Base-by-base conservation (phyloP, 345 rosid species). In the Hevea brasiliensis region DNA sequence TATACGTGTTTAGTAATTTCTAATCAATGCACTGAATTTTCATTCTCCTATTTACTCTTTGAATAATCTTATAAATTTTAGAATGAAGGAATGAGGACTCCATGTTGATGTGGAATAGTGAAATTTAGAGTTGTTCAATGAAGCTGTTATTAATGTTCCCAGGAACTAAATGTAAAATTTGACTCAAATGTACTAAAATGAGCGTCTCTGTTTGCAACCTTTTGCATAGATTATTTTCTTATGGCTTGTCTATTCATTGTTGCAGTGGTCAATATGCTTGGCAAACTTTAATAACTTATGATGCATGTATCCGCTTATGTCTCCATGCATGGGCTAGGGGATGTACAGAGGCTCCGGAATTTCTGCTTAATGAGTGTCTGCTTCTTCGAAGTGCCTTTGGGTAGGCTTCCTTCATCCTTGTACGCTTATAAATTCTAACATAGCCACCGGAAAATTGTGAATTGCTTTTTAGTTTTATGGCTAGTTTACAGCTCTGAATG, bases 231-330 rank as follows among this genome's bases (percentile, higher is more conserved):
- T 64, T 72, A 20, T 68, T 50, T 58, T 76, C 62, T 72, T 14
- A 67, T 42, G 53, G 58, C 7, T 73, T 47, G 35, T 27, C 44
- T 11, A 59, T 68, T 65, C 10, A 55, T 69, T 71, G 42, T 37
- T 76, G 79, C 89, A 90, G 99, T 74, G 91, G 88, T 72, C 98
- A 90, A 75, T 81, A 84, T 81, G 97, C 97, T 26, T 92, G 98
- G 99, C 97, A 95, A 85, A 88, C 92, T 77, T 84, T 94, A 57
- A 76, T 94, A 73, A 87, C 99, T 48, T 90, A 95, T 83, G 99
- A 95, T 84, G 99, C 99, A 76, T 95, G 97, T 70, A 87, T 92
- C 68, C 92, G 99, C 40, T 78, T 92, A 55, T 92, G 97, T 76
- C 84, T 92, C 61, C 79, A 81, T 77, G 86, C 89, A 41, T 95